These are phyloP conservation scores for Panaeolus cyanescens DNA, from an alignment of 768 basidiomycete species.

Conservation along the genomic window DNA sequence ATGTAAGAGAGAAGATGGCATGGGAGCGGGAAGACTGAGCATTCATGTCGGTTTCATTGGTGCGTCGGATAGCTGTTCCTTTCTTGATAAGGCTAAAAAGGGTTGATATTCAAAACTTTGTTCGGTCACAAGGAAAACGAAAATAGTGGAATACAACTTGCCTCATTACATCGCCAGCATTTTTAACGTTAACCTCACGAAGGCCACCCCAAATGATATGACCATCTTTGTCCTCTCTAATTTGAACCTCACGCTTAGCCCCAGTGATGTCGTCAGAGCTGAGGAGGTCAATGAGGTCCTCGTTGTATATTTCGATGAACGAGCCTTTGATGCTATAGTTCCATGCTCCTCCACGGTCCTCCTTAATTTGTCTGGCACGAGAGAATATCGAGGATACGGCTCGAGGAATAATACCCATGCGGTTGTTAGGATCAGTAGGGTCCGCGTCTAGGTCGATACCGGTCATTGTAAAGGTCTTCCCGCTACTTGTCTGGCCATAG, in stretches of 20 bases:
- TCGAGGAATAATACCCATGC: constrained; percentile 94
- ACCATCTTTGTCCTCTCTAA: constrained; percentile 96
- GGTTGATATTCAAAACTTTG: constrained; percentile 15
- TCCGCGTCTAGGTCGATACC: constrained; percentile 89
- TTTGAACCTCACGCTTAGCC: constrained; percentile 85
- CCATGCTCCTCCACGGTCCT: constrained; percentile 76
- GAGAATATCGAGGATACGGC: constrained; percentile 90
- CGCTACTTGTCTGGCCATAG: constrained; percentile 96
- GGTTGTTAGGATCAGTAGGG: constrained; percentile 77
- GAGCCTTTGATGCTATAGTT: constrained; percentile 82
- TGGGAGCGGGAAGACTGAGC: constrained; percentile 97
- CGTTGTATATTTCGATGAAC: constrained; percentile 98
- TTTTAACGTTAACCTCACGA: constrained; percentile 87
- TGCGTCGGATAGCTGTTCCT: constrained; percentile 88
- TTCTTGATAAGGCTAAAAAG: constrained; percentile 75
- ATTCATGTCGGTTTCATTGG: constrained; percentile 99
- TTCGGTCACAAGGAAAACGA: neutral
- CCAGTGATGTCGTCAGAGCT: constrained; percentile 68
- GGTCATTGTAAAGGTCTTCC: constrained; percentile 98
- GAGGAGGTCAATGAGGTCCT: constrained; percentile 95
- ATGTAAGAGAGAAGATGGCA: constrained; percentile 96
- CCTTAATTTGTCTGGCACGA: constrained; percentile 72
- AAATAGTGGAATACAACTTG: constrained; percentile 42
- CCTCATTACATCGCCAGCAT: constrained; percentile 89
- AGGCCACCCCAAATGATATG: constrained; percentile 97